Base-by-base conservation (phyloP, 2,329 filamentous ascomycete species). In the Blastomyces emzantsi region DNA sequence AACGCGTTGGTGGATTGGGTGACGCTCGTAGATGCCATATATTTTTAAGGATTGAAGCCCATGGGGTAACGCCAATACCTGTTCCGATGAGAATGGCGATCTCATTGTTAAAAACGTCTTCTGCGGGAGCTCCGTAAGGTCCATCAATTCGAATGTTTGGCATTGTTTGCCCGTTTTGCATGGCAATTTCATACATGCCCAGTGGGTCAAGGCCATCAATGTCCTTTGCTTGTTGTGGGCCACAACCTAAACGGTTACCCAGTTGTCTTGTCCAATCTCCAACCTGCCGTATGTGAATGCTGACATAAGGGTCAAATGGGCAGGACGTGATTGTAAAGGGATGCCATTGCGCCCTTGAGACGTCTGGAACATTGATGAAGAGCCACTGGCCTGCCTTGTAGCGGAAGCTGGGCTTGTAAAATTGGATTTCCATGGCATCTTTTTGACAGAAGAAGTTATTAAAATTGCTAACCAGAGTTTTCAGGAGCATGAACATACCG, bases 301-400 rank as follows among this genome's bases (percentile, higher is more conserved):
- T 96, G 68, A 97, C 86, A 73, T 97, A 97, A 0, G 90, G 90
- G 71, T 99, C 94, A 73, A 91, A 94, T 5, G 94, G 94, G 77
- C 94, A 99, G 11, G 94, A 97, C 2, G 94, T 99, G 76, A 99
- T 97, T 72, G 94, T 99, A 75, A 97, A 99, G 0, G 94, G 94
- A 78, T 99, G 94, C 94, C 94, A 99, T 79, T 99, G 92, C 73
- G 91, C 87, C 70, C 83, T 85, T 67, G 91, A 96, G 62, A 99
- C 86, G 7, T 90, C 88, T 0, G 94, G 94, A 30, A 96, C 87
- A 75, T 97, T 93, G 65, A 99, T 83, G 81, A 97, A 97, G 47
- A 97, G 86, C 92, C 93, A 99, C 79, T 99, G 94, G 41, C 94
- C 94, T 17, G 94, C 89, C 83, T 96, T 97, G 85, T 99, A 99